These are phyloP conservation scores for Geopyxis carbonaria DNA, from an alignment of 495 filamentous ascomycete species.

Conservation along the genomic window DNA sequence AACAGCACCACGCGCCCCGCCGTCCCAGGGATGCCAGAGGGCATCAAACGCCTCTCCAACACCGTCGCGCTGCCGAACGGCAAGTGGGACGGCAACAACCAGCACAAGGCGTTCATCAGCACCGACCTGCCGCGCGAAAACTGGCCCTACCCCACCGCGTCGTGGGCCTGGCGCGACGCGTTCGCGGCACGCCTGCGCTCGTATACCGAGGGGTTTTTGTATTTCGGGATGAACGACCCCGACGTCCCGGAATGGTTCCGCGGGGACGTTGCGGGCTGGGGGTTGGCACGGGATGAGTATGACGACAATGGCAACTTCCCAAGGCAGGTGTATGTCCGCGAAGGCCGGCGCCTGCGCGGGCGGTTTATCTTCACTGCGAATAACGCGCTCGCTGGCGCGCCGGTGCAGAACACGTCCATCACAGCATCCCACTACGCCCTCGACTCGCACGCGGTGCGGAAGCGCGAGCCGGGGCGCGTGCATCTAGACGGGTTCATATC, in stretches of 20 bases:
- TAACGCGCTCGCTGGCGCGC: neutral
- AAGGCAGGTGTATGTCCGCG: constrained; percentile 6
- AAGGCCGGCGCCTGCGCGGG: constrained; percentile 4
- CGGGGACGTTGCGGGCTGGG: constrained; percentile 1
- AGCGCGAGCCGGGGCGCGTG: constrained; percentile 1
- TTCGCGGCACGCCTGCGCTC: constrained; percentile 4
- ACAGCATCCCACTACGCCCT: constrained; percentile 3
- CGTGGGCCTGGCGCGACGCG: constrained; percentile 1
- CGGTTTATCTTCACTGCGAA: constrained; percentile 6
- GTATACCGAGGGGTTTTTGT: constrained; percentile 6
- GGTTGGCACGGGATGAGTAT: constrained; percentile 8
- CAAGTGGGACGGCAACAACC: constrained; percentile 8
- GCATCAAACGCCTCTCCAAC: constrained; percentile 1
- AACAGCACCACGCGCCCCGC: neutral
- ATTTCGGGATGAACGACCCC: constrained; percentile 5
- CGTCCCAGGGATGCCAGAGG: constrained; percentile 1
- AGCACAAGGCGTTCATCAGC: constrained; percentile 5
- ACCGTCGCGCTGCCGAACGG: neutral
- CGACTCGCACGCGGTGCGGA: constrained; percentile 7
- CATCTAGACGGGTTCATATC: constrained; percentile 5
- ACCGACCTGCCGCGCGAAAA: constrained; percentile 7
- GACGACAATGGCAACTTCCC: constrained; percentile 5
- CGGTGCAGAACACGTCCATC: constrained; percentile 4
- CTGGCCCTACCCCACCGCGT: constrained; percentile 1
- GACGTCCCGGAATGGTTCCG: constrained; percentile 6